Evolutionary conservation across 2,329 filamentous ascomycete species (phyloP).

Genomic region (Ceratocystis destructans): DNA sequence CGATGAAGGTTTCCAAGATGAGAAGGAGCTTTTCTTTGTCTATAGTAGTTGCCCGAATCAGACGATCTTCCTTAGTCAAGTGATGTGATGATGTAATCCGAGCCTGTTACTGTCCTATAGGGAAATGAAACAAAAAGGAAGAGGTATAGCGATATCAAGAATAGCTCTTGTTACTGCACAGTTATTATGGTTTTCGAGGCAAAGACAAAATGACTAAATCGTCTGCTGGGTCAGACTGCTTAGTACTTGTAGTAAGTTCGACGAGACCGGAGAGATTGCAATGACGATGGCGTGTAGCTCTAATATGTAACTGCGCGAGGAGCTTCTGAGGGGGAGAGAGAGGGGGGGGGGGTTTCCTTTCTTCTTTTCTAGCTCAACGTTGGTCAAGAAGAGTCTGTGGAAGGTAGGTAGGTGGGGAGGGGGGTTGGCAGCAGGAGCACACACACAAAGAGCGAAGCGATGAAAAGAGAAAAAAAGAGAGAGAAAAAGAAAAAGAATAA

Average conservation of each 20-base stretch:
- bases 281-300: conserved; percentile 1
- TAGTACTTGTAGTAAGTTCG: not conserved
- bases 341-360: too few species aligned
- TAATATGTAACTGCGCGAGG: not conserved
- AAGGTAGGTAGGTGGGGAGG: not conserved
- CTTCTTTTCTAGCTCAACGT: not conserved
- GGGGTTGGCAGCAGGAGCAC: not conserved
- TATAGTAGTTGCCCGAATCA: not conserved
- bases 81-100: not conserved
- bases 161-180: too few species aligned
- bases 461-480: not conserved
- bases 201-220: not conserved
- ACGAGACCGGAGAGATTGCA: not conserved
- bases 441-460: not conserved
- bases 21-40: not conserved
- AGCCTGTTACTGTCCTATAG: not conserved
- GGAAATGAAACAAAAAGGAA: not conserved
- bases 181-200: not conserved
- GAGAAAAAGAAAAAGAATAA: not conserved
- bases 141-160: not conserved
- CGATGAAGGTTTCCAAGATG: not conserved
- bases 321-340: too few species aligned
- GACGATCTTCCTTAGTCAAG: not conserved
- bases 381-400: not conserved
- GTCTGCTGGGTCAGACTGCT: not conserved